Base-by-base conservation (phyloP, 78 protist species). In the Capsaspora owczarzaki region DNA sequence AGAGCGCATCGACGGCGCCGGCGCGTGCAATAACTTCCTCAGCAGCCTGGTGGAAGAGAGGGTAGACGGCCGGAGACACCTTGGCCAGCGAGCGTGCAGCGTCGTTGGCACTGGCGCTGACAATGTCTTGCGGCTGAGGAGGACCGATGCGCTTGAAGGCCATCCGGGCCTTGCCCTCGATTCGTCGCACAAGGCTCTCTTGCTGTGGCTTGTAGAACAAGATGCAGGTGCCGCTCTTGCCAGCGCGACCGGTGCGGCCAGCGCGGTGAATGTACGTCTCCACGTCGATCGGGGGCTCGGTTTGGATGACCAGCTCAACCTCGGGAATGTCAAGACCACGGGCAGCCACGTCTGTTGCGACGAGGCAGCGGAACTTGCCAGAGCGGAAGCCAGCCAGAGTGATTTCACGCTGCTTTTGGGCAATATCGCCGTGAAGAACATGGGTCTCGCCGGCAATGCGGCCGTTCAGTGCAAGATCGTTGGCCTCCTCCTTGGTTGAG, bases 201-300 rank as follows among this genome's bases (percentile, higher is more conserved):
- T 95, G 96, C 63, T 94, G 74, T 85, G 96, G 99, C 41, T 93
- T 94, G 61, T 93, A 95, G 38, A 96, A 0, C 19, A 89, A 81
- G 78, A 97, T 74, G 2, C 98, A 90, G 61, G 61, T 77, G 19
- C 99, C 99, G 0, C 79, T 4, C 10, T 83, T 42, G 29, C 99
- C 99, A 1, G 98, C 98, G 19, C 99, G 90, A 31, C 98, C 98
- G 1, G 98, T 96, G 43, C 98, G 71, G 37, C 98, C 98, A 14
- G 91, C 90, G 33, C 99, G 88, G 75, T 97, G 99, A 47, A 97
- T 82, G 88, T 97, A 97, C 56, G 86, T 83, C 81, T 94, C 91
- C 31, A 88, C 27, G 37, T n/a, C 78, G 19, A 19, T 44, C 31
- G 99, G 99, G 27, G 97, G 82, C 29, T 95, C 97, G 81, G 66